Conservation (phyloP, 306 rosid genomes). For the Citrullus amarus region DNA sequence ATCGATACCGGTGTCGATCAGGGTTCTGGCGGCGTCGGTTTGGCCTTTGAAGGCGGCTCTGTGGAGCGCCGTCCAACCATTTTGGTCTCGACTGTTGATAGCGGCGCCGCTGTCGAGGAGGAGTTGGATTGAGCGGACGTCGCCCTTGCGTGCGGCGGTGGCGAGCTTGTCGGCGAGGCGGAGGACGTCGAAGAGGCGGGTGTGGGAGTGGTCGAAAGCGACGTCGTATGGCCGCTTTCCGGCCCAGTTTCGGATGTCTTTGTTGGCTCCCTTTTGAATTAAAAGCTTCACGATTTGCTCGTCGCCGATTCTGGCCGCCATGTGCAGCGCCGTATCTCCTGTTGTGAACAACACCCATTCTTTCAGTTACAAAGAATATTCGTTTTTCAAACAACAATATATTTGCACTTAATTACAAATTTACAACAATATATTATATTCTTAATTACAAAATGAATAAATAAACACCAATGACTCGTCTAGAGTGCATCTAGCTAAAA, state of each 20-base stretch:
- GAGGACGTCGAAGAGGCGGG: slow-evolving; percentile 44
- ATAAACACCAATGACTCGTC: too few relatives aligned
- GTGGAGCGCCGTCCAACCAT: slow-evolving; percentile 78
- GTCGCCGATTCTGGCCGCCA: slow-evolving; percentile 54
- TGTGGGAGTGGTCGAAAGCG: slow-evolving; percentile 47
- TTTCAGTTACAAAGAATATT: background rate
- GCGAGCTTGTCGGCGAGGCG: slow-evolving; percentile 54
- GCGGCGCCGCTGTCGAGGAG: slow-evolving; percentile 46
- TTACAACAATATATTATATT: background rate
- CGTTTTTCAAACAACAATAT: background rate
- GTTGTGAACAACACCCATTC: background rate
- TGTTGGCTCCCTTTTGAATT: slow-evolving; percentile 55
- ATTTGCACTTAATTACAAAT: background rate
- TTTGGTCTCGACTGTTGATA: slow-evolving; percentile 55
- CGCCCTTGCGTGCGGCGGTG: slow-evolving; percentile 52
- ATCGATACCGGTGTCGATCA: slow-evolving; percentile 56
- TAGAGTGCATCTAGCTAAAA: too few relatives aligned
- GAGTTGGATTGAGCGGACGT: slow-evolving; percentile 40
- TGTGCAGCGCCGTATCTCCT: slow-evolving; percentile 39
- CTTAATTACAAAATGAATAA: background rate
- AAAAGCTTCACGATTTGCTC: slow-evolving; percentile 61
- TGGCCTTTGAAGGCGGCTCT: slow-evolving; percentile 67
- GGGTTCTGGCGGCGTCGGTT: slow-evolving; percentile 23
- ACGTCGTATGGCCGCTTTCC: slow-evolving; percentile 55
- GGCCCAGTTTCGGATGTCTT: slow-evolving; percentile 35